Conservation (phyloP, 2,329 filamentous ascomycete species). For the Colletotrichum destructivum region DNA sequence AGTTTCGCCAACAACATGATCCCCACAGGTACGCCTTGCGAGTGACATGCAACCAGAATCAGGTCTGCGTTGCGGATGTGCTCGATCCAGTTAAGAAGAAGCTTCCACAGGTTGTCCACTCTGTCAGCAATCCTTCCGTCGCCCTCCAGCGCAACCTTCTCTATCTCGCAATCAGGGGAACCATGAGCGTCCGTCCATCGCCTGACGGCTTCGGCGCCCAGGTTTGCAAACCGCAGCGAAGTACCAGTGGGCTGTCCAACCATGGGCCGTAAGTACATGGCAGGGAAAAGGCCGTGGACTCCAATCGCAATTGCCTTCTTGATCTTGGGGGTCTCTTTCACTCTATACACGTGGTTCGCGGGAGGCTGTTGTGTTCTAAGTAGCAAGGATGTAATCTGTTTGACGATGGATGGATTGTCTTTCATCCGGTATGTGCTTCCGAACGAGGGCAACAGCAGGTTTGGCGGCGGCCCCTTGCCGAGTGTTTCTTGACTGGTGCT, state of each 20-base stretch:
- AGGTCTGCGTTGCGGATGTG: slow-evolving; percentile 90
- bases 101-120: slow-evolving; percentile 93
- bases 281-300: slow-evolving; percentile 94
- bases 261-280: slow-evolving; percentile 87
- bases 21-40: slow-evolving; percentile 93
- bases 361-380: slow-evolving; percentile 69
- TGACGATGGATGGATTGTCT: slow-evolving; percentile 79
- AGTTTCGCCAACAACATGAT: slow-evolving; percentile 94
- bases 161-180: slow-evolving; percentile 83
- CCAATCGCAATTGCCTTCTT: slow-evolving; percentile 93
- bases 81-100: slow-evolving; percentile 95
- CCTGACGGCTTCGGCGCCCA: slow-evolving; percentile 86
- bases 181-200: slow-evolving; percentile 84
- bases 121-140: slow-evolving; percentile 93
- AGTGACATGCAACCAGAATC: slow-evolving; percentile 93
- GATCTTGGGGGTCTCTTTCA: slow-evolving; percentile 79
- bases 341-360: slow-evolving; percentile 80
- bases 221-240: slow-evolving; percentile 91
- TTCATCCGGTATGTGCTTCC: slow-evolving; percentile 77
- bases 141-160: slow-evolving; percentile 94
- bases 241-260: slow-evolving; percentile 96
- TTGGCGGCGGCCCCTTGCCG: slow-evolving; percentile 63
- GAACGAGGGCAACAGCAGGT: slow-evolving; percentile 80
- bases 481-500: slow-evolving; percentile 54
- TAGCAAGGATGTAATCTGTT: slow-evolving; percentile 73